phyloP scores from a whole-genome alignment of 352 stramenopile species.

The Phytophthora cactorum region DNA sequence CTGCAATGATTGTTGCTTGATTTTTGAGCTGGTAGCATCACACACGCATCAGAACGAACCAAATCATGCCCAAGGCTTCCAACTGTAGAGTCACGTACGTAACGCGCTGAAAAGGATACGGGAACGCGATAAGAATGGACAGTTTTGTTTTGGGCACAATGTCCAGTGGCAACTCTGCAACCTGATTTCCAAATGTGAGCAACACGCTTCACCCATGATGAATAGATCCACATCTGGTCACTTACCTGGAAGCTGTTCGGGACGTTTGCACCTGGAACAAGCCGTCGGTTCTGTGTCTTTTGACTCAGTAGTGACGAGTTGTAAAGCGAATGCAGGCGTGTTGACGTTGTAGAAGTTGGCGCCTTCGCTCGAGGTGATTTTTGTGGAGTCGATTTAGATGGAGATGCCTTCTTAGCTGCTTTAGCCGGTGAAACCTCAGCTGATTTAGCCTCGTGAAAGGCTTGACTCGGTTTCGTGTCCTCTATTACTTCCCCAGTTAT shows the following conservation, averaged over 20 bases:
- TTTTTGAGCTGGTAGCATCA: constrained; percentile 33
- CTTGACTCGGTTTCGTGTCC: background rate
- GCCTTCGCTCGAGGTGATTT: constrained; percentile 3
- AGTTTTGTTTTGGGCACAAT: constrained; percentile 63
- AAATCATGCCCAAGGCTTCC: background rate
- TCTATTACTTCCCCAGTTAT: background rate
- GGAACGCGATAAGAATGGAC: constrained; percentile 65
- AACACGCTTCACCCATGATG: background rate
- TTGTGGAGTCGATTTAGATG: background rate
- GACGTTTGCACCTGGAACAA: constrained; percentile 24
- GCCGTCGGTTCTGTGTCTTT: constrained; percentile 24
- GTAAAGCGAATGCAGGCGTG: constrained; percentile 50
- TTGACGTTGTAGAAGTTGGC: constrained; percentile 11
- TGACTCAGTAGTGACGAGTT: constrained; percentile 23
- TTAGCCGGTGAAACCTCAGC: background rate
- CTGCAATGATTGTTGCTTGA: constrained; percentile 43
- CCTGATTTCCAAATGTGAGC: constrained; percentile 28
- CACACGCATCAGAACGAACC: background rate
- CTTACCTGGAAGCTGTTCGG: constrained; percentile 34
- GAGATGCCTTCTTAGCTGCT: constrained; percentile 4
- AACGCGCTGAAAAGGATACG: constrained; percentile 65
- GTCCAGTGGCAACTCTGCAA: constrained; percentile 58
- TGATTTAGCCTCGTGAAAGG: background rate
- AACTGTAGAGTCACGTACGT: constrained; percentile 47
- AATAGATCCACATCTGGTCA: background rate